Evolutionary conservation across 1,139 yeast species (phyloP).

Genomic region (Diutina ranongensis): DNA sequence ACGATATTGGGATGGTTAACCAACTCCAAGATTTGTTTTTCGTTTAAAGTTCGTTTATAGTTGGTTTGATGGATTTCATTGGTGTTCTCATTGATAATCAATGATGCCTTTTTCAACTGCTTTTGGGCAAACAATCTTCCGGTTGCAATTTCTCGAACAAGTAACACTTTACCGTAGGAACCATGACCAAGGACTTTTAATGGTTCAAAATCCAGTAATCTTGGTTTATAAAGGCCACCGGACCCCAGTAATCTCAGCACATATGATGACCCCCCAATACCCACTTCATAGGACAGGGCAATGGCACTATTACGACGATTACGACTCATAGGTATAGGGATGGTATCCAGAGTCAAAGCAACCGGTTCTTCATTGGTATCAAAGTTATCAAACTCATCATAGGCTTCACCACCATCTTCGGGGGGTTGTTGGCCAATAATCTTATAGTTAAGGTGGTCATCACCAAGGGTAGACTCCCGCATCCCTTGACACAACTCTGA

Average conservation of each 20-base stretch:
- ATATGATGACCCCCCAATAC: conserved; percentile 1
- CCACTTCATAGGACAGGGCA: conserved; percentile 4
- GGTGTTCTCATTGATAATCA: conserved; percentile 27
- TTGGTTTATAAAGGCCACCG: conserved; percentile 15
- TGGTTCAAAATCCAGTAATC: conserved; percentile 55
- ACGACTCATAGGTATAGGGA: conserved; percentile 4
- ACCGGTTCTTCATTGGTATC: background rate
- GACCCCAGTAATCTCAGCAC: background rate
- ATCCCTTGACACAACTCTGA: background rate
- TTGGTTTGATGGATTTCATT: conserved; percentile 24
- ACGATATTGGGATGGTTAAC: conserved; percentile 75
- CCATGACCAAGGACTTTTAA: conserved; percentile 83
- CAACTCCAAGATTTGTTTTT: conserved; percentile 11
- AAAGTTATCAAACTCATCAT: background rate
- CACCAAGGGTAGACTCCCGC: background rate
- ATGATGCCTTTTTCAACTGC: conserved; percentile 64
- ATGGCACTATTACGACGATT: conserved; percentile 1
- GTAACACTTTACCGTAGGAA: conserved; percentile 79
- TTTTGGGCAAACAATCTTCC: conserved; percentile 80
- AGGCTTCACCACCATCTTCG: background rate
- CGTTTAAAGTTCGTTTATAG: conserved; percentile 16
- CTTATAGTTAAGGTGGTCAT: background rate
- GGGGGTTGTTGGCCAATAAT: background rate
- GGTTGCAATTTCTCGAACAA: conserved; percentile 57
- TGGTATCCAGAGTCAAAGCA: background rate